These are phyloP conservation scores for Aspergillus niger DNA, from an alignment of 2,329 filamentous ascomycete species.

Conservation along the genomic window DNA sequence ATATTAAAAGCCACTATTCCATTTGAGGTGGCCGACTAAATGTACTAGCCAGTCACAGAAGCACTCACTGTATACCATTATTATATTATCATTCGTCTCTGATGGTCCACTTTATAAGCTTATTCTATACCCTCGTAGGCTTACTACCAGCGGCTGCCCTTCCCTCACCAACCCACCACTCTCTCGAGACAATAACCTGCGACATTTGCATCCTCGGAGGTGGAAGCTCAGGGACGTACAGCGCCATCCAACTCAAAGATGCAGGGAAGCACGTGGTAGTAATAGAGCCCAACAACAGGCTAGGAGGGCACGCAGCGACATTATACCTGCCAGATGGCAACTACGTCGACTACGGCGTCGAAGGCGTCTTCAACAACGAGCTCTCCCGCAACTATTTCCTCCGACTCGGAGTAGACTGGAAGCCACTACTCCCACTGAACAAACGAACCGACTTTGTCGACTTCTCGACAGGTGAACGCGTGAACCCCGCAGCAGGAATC, in stretches of 20 bases:
- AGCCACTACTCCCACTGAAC: slow-evolving; percentile 17
- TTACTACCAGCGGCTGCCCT: not conserved
- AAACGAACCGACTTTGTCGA: slow-evolving; percentile 30
- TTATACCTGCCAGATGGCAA: slow-evolving; percentile 32
- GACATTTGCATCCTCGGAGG: slow-evolving; percentile 42
- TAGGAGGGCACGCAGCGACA: slow-evolving; percentile 40
- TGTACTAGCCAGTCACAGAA: not conserved
- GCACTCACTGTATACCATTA: too few species aligned
- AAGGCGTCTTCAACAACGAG: slow-evolving; percentile 36
- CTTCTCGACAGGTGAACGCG: slow-evolving; percentile 26
- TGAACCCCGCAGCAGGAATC: slow-evolving; percentile 14
- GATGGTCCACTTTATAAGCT: not conserved
- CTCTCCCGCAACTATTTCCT: slow-evolving; percentile 32
- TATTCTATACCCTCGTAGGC: not conserved
- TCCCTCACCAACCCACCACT: not conserved
- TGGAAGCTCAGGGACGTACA: slow-evolving; percentile 38
- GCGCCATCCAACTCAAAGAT: slow-evolving; percentile 35
- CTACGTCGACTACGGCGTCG: slow-evolving; percentile 37
- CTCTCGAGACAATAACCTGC: slow-evolving; percentile 19
- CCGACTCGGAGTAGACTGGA: slow-evolving; percentile 29
- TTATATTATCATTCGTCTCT: not conserved
- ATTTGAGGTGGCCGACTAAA: not conserved
- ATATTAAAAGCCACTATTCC: not conserved
- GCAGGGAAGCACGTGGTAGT: slow-evolving; percentile 35
- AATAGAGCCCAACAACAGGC: slow-evolving; percentile 36